Conservation (phyloP, 2,329 filamentous ascomycete genomes). For the Curvularia sp. region DNA sequence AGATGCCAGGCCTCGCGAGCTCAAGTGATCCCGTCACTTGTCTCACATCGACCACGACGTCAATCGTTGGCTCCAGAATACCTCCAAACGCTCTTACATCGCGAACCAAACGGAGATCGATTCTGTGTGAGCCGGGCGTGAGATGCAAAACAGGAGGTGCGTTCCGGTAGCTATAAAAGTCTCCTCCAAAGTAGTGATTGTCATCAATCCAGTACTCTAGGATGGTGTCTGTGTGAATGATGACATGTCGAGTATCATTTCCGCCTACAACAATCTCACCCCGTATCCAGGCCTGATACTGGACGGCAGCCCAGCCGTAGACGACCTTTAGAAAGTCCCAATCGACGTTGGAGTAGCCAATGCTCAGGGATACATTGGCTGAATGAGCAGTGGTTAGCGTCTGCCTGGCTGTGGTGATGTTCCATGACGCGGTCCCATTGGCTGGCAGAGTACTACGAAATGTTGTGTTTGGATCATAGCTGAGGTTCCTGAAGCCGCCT, state of each 20-base stretch:
- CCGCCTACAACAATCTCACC: constrained; percentile 56
- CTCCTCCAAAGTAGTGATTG: constrained; percentile 63
- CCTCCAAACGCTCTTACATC: constrained; percentile 66
- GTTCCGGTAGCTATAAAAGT: constrained; percentile 61
- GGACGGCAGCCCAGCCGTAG: constrained; percentile 66
- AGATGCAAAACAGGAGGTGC: constrained; percentile 61
- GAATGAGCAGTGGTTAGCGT: constrained; percentile 32
- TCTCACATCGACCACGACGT: constrained; percentile 46
- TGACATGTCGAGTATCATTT: constrained; percentile 45
- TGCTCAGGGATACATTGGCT: constrained; percentile 51
- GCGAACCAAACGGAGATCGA: constrained; percentile 62
- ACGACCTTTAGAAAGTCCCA: constrained; percentile 61
- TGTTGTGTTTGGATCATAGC: constrained; percentile 51
- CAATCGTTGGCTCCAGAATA: constrained; percentile 56
- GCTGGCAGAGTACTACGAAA: constrained; percentile 61
- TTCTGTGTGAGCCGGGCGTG: constrained; percentile 57
- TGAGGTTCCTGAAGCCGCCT: constrained; percentile 61
- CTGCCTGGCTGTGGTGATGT: constrained; percentile 46
- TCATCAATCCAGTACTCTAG: constrained; percentile 63
- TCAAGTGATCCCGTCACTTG: constrained; percentile 39
- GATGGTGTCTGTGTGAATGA: constrained; percentile 58
- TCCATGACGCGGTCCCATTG: constrained; percentile 62
- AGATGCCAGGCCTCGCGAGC: constrained; percentile 44
- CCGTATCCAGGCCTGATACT: constrained; percentile 66
- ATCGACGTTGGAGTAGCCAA: constrained; percentile 61